Conservation (phyloP, 2,329 filamentous ascomycete genomes). For the Exserohilum turcica region DNA sequence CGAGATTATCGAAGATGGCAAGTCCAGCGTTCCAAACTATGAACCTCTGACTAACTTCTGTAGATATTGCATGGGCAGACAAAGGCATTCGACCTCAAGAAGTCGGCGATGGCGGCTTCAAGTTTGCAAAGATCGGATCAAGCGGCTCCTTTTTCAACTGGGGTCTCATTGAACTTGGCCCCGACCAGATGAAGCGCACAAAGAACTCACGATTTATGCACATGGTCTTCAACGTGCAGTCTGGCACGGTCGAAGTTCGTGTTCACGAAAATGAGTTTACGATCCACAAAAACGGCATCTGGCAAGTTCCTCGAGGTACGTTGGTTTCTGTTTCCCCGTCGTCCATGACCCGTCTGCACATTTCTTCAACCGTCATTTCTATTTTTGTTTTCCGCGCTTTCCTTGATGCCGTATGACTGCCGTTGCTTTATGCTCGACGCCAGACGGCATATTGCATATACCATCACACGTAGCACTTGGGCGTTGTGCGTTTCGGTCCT, state of each 20-base stretch:
- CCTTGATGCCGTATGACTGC: constrained; percentile 34
- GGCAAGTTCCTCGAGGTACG: constrained; percentile 93
- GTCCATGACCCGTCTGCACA: not conserved
- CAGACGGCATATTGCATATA: constrained; percentile 25
- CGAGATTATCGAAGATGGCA: constrained; percentile 54
- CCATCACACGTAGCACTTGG: too few relatives aligned
- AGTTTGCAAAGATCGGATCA: constrained; percentile 76
- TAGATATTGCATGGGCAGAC: constrained; percentile 65
- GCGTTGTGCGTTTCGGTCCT: constrained; percentile 3
- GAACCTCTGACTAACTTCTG: constrained; percentile 21
- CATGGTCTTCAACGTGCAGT: constrained; percentile 91
- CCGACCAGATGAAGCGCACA: constrained; percentile 79
- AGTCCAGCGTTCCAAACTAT: constrained; percentile 12
- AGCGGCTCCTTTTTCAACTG: constrained; percentile 77
- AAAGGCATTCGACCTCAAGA: constrained; percentile 63
- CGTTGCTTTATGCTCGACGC: constrained; percentile 35
- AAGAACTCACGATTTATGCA: constrained; percentile 97
- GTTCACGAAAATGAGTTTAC: constrained; percentile 78
- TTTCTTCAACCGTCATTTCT: not conserved
- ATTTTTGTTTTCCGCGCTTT: not conserved
- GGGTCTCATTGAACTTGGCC: constrained; percentile 86
- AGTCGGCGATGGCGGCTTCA: constrained; percentile 72
- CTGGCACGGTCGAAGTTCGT: constrained; percentile 79
- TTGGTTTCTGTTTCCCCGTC: constrained; percentile 20
- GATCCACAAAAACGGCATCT: constrained; percentile 85